Percentiles rank a stretch among this genome's conserved stretches.
Conservation (phyloP, 2,329 filamentous ascomycete species). For the Ophiostoma tasmaniense region DNA sequence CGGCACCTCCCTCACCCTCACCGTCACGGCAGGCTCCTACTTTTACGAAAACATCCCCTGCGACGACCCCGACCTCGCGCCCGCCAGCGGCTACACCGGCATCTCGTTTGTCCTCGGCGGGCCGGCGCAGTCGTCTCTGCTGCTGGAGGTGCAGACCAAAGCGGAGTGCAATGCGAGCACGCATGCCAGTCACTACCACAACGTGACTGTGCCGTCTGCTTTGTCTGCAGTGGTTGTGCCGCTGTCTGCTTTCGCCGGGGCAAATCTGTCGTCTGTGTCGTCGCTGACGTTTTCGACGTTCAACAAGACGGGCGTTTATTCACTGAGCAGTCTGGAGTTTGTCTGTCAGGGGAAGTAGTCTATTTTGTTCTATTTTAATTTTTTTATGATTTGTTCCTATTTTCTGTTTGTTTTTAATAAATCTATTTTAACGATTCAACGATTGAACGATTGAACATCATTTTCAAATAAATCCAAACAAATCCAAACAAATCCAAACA, state of each 20-base stretch:
- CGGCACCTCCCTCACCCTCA: background rate
- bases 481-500: too few species aligned
- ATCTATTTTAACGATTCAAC: too few species aligned
- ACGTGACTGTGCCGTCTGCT: background rate
- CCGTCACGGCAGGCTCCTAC: background rate
- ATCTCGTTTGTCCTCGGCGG: background rate
- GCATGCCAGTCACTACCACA: background rate
- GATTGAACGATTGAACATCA: too few species aligned
- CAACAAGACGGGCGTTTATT: background rate
- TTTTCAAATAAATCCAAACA: too few species aligned
- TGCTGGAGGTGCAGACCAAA: background rate
- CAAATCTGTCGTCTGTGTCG: background rate
- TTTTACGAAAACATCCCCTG: background rate
- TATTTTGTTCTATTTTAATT: background rate
- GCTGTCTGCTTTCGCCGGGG: background rate
- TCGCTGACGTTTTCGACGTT: background rate
- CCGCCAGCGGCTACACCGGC: background rate
- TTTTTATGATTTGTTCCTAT: too few species aligned
- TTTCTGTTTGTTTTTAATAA: too few species aligned
- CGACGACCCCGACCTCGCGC: background rate
- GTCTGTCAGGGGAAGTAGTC: background rate
- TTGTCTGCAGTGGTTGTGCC: background rate
- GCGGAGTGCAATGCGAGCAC: background rate
- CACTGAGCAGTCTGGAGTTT: background rate
- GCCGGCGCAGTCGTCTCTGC: background rate